phyloP scores from a whole-genome alignment of 345 rosid genomes.

The Aquilaria malaccensis region DNA sequence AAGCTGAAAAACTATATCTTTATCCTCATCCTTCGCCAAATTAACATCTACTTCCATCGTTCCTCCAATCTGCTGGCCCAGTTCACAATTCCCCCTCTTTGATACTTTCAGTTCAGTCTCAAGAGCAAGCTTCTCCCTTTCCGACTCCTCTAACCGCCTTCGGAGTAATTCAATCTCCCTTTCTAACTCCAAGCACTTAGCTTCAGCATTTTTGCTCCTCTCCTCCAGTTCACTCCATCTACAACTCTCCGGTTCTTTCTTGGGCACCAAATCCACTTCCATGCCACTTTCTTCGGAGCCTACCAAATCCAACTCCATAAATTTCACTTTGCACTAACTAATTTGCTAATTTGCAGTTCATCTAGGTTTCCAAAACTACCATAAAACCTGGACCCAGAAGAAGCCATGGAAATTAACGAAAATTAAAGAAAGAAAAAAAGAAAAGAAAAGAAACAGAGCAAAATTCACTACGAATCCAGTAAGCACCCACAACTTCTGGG shows the following conservation, averaged over 20 bases:
- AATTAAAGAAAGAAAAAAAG: no score
- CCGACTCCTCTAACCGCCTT: slow-evolving; percentile 26
- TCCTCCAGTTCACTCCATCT: slow-evolving; percentile 22
- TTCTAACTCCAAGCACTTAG: slow-evolving; percentile 33
- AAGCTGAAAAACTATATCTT: slow-evolving; percentile 29
- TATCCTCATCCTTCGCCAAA: slow-evolving; percentile 27
- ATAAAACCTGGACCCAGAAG: no score
- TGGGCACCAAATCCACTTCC: no score
- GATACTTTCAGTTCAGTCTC: slow-evolving; percentile 24
- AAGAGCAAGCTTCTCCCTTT: slow-evolving; percentile 22
- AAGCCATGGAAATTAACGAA: no score
- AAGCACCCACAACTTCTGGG: no score
- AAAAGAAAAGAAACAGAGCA: no score
- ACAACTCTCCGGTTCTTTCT: slow-evolving; percentile 6
- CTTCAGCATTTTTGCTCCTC: slow-evolving; percentile 28
- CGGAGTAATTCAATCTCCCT: slow-evolving; percentile 31
- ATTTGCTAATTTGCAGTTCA: no score
- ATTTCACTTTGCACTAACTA: no score
- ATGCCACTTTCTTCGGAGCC: no score
- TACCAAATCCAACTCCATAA: no score
- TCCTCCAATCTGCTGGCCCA: slow-evolving; percentile 4
- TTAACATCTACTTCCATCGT: slow-evolving; percentile 24
- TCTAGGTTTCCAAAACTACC: no score
- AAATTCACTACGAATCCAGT: no score
- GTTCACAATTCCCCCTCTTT: slow-evolving; percentile 14